Evolutionary conservation across 2,329 filamentous ascomycete species (phyloP).

Genomic region (Elsinoe australis): DNA sequence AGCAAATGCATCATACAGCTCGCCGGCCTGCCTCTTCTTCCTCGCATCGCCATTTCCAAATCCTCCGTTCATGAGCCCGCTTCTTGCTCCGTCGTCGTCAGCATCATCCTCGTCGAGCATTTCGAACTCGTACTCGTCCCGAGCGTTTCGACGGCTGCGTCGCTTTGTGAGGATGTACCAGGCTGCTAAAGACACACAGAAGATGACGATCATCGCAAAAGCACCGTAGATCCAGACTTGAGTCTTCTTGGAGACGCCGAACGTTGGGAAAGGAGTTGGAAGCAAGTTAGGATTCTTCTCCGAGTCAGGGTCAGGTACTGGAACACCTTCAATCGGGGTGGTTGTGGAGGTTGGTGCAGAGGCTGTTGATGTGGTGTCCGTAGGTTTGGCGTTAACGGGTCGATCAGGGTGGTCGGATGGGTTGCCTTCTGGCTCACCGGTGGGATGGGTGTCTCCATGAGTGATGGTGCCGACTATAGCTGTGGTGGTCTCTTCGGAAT

Average conservation of each 20-base stretch:
- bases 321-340: constrained; percentile 25
- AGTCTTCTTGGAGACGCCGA: constrained; percentile 77
- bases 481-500: constrained; percentile 49
- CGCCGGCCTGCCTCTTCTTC: constrained; percentile 61
- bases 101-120: constrained; percentile 75
- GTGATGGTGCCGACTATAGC: constrained; percentile 55
- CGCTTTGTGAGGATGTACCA: constrained; percentile 73
- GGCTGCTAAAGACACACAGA: constrained; percentile 70
- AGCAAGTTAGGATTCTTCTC: constrained; percentile 52
- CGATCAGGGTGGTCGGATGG: constrained; percentile 42
- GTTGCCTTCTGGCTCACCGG: constrained; percentile 37
- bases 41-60: constrained; percentile 32
- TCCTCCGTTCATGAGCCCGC: constrained; percentile 38
- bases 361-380: constrained; percentile 24
- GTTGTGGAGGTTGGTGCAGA: constrained; percentile 25
- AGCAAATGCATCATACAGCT: constrained; percentile 96
- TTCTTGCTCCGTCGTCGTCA: constrained; percentile 32
- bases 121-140: constrained; percentile 90
- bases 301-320: constrained; percentile 27
- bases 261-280: constrained; percentile 81
- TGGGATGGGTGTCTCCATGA: constrained; percentile 40
- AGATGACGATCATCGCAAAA: constrained; percentile 72
- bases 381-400: constrained; percentile 54
- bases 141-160: constrained; percentile 55
- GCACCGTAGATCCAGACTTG: constrained; percentile 93